These are phyloP conservation scores for Populus hybrid DNA, from an alignment of 441 rosid species.

Conservation along the genomic window DNA sequence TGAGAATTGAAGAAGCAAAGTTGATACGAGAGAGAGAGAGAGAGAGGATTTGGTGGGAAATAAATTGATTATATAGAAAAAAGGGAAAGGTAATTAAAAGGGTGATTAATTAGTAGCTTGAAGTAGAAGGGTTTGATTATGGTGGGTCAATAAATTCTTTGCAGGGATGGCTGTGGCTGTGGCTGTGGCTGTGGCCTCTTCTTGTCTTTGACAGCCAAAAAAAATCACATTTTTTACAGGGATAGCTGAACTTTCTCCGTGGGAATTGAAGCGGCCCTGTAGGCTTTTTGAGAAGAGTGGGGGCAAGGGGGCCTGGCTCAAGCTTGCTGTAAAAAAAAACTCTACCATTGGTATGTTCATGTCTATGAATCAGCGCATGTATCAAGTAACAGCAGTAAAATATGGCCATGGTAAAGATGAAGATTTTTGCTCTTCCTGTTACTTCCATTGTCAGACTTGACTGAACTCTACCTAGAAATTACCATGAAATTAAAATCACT, in stretches of 20 bases:
- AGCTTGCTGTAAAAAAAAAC: background rate
- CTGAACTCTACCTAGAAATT: background rate
- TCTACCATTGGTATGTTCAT: background rate
- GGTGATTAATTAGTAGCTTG: background rate
- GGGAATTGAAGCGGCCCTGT: background rate
- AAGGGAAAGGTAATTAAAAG: background rate
- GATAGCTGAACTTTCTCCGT: background rate
- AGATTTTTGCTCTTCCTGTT: background rate
- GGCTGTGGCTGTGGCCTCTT: background rate
- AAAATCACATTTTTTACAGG: background rate
- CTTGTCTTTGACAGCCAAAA: background rate
- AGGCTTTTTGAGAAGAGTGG: background rate
- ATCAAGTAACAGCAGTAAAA: too few species aligned
- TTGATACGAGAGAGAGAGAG: background rate
- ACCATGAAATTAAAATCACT: background rate
- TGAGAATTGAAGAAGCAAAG: conserved; percentile 34
- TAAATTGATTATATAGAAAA: conserved; percentile 5
- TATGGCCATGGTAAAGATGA: background rate
- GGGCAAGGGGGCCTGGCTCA: background rate
- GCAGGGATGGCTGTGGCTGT: background rate
- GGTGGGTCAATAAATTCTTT: background rate
- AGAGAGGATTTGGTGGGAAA: conserved; percentile 41
- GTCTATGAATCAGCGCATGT: too few species aligned
- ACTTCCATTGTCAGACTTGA: background rate
- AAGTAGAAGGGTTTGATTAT: background rate